phyloP scores from a whole-genome alignment of 148 eudicot genomes.

The Rhododendron henanense region DNA sequence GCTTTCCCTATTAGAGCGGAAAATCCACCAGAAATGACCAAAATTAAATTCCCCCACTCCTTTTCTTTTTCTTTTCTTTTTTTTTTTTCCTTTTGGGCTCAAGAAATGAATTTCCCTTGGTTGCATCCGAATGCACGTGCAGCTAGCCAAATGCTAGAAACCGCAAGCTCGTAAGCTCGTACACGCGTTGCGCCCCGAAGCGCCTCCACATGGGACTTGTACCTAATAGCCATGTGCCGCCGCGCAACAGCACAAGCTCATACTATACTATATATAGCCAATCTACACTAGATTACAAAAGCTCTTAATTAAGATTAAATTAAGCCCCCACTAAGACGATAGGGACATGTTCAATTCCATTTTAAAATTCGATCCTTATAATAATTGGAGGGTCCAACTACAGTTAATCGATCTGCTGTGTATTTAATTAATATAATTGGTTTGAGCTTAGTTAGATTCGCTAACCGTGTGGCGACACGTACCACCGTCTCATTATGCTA shows the following conservation, averaged over 20 bases:
- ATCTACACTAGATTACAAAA: neutral
- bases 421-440: neutral
- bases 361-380: neutral
- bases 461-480: neutral
- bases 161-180: neutral
- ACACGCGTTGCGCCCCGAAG: neutral
- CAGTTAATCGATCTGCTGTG: neutral
- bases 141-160: neutral
- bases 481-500: neutral
- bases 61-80: too few relatives aligned
- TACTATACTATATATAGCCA: too few relatives aligned
- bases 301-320: too few relatives aligned
- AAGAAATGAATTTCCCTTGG: neutral
- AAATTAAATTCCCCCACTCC: neutral
- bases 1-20: too few relatives aligned
- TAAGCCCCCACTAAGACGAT: neutral
- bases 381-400: neutral
- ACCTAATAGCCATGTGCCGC: constrained; percentile 8
- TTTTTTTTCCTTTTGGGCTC: neutral
- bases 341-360: neutral
- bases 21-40: neutral
- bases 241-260: neutral
- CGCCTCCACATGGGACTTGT: neutral
- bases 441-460: constrained; percentile 4
- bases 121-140: neutral